Evolutionary conservation across 768 basidiomycete species (phyloP).

Genomic region (Amanita exitialis): DNA sequence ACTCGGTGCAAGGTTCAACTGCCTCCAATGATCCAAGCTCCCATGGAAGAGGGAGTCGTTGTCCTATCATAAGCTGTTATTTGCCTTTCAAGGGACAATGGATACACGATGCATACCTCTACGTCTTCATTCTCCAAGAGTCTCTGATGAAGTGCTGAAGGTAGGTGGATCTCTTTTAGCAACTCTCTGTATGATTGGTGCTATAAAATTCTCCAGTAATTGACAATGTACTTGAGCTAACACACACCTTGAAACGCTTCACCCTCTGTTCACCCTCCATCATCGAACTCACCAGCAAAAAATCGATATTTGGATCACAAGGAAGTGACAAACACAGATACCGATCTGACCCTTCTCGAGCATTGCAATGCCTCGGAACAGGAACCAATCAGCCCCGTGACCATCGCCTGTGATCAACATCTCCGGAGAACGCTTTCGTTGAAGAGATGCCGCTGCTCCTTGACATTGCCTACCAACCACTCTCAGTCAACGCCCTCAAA

Average conservation of each 20-base stretch:
- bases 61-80: conserved; percentile 34
- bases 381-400: no score
- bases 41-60: conserved; percentile 72
- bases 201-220: conserved; percentile 22
- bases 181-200: conserved; percentile 64
- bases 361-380: no score
- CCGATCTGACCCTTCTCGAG: no score
- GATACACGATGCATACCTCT: conserved; percentile 26
- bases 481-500: conserved; percentile 28
- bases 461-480: conserved; percentile 18
- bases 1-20: conserved; percentile 69
- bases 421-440: no score
- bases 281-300: background rate
- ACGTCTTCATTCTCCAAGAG: conserved; percentile 50
- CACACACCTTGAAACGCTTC: conserved; percentile 42
- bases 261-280: conserved; percentile 20
- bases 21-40: conserved; percentile 64
- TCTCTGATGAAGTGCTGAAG: conserved; percentile 47
- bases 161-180: conserved; percentile 63
- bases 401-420: no score
- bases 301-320: conserved; percentile 1
- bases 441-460: conserved; percentile 23
- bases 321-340: background rate
- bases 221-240: background rate
- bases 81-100: background rate